Conservation (phyloP, 768 basidiomycete genomes). For the Xerocomellus chrysenteron region DNA sequence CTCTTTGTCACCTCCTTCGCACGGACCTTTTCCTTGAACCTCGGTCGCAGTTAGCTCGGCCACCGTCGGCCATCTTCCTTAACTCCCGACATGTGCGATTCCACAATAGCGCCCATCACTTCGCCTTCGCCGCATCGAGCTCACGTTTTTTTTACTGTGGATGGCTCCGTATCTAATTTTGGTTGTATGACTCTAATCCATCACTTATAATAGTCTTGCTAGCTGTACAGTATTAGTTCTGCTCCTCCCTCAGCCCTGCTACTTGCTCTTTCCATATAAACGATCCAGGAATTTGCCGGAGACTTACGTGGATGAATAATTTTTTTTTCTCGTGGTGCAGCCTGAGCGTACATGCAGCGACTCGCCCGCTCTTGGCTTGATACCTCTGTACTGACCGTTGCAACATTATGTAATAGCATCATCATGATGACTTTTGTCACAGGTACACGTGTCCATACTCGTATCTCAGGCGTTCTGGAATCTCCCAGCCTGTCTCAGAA, state of each 20-base stretch:
- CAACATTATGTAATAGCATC: too few relatives aligned
- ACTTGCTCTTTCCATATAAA: neutral
- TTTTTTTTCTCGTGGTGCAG: conserved; percentile 1
- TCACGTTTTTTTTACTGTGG: neutral
- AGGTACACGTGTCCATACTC: neutral
- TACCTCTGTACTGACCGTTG: too few relatives aligned
- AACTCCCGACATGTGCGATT: conserved; percentile 4
- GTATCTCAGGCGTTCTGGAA: neutral
- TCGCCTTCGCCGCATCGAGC: neutral
- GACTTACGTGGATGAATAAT: conserved; percentile 14
- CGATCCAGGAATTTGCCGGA: neutral
- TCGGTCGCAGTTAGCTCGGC: neutral
- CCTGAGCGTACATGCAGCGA: too few relatives aligned
- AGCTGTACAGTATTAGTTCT: neutral
- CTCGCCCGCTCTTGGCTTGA: too few relatives aligned
- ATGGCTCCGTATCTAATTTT: conserved; percentile 1
- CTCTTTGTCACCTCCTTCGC: neutral
- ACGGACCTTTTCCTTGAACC: neutral
- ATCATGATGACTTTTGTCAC: neutral
- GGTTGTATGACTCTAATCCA: neutral
- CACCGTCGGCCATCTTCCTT: conserved; percentile 10
- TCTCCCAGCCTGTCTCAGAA: neutral
- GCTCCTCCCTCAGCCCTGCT: neutral
- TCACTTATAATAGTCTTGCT: too few relatives aligned
- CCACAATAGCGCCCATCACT: too few relatives aligned